Evolutionary conservation across 106 monocot genomes (phyloP).

Genomic region (Alisma plantagoaquatica): DNA sequence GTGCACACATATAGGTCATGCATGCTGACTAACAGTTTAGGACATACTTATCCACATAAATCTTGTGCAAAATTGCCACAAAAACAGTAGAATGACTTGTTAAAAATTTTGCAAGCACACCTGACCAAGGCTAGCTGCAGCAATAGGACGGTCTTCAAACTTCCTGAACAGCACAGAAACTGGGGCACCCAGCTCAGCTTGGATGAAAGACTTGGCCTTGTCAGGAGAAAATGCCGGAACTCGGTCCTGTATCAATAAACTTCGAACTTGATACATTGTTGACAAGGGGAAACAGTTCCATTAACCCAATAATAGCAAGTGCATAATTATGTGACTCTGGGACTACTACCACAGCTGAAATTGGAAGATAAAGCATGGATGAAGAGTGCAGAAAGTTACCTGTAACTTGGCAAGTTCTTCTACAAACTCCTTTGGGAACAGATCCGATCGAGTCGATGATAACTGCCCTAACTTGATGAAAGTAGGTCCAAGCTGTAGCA

Average conservation of each 20-base stretch:
- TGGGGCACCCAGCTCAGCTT: constrained; percentile 68
- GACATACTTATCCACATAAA: no score
- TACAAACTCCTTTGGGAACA: constrained; percentile 84
- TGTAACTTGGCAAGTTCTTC: constrained; percentile 95
- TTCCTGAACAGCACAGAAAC: constrained; percentile 68
- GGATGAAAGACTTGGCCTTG: constrained; percentile 73
- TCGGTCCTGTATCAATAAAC: constrained; percentile 60
- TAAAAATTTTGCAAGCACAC: no score
- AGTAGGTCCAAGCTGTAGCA: constrained; percentile 84
- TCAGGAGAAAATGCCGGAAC: constrained; percentile 94
- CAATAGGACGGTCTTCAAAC: constrained; percentile 86
- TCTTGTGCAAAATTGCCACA: no score
- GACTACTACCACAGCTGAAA: no score
- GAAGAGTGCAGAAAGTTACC: constrained; percentile 43
- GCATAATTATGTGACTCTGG: neutral
- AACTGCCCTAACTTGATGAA: constrained; percentile 93
- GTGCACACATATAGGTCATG: no score
- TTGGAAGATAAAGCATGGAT: no score
- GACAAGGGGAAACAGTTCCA: neutral
- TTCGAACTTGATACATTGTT: neutral
- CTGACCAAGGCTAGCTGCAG: constrained; percentile 99
- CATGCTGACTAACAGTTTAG: no score
- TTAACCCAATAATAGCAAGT: neutral
- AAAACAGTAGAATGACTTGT: no score
- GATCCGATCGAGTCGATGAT: constrained; percentile 88